These are phyloP conservation scores for Clonostachys solani DNA, from an alignment of 2,329 filamentous ascomycete genomes.

Conservation along the genomic window DNA sequence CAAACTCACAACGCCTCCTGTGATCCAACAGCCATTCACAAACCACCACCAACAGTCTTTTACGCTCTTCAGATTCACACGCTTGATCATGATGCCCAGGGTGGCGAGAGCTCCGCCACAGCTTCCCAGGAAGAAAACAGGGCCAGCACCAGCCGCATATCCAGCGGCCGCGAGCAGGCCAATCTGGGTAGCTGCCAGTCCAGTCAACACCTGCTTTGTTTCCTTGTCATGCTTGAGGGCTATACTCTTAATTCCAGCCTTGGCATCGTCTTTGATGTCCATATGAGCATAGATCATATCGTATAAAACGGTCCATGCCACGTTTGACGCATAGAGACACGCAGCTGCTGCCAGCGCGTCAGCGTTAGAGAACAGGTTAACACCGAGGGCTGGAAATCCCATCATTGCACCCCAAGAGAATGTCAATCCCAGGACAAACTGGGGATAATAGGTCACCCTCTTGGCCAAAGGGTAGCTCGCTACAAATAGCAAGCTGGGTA, in stretches of 20 bases:
- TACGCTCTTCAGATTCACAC: constrained; percentile 60
- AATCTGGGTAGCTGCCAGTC: constrained; percentile 65
- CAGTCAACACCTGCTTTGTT: constrained; percentile 71
- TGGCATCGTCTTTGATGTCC: constrained; percentile 82
- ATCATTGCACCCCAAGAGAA: constrained; percentile 89
- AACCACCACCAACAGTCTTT: constrained; percentile 77
- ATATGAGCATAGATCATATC: constrained; percentile 95
- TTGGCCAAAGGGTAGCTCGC: constrained; percentile 79
- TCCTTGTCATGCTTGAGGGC: constrained; percentile 73
- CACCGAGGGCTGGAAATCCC: constrained; percentile 78
- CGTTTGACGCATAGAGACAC: constrained; percentile 70
- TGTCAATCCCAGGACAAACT: constrained; percentile 76
- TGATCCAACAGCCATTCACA: constrained; percentile 65
- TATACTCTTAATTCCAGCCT: constrained; percentile 86
- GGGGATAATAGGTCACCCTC: constrained; percentile 82
- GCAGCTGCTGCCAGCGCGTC: constrained; percentile 62
- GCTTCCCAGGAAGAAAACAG: constrained; percentile 63
- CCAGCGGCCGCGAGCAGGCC: constrained; percentile 68
- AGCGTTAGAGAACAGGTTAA: constrained; percentile 65
- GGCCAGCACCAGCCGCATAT: constrained; percentile 60
- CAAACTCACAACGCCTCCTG: constrained; percentile 56
- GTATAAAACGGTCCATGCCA: constrained; percentile 84
- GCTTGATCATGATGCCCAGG: constrained; percentile 62
- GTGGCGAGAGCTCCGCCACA: constrained; percentile 61
- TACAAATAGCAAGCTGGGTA: constrained; percentile 71